Conservation (phyloP, 108 stramenopile species). For the Fragilaria crotonensis region DNA sequence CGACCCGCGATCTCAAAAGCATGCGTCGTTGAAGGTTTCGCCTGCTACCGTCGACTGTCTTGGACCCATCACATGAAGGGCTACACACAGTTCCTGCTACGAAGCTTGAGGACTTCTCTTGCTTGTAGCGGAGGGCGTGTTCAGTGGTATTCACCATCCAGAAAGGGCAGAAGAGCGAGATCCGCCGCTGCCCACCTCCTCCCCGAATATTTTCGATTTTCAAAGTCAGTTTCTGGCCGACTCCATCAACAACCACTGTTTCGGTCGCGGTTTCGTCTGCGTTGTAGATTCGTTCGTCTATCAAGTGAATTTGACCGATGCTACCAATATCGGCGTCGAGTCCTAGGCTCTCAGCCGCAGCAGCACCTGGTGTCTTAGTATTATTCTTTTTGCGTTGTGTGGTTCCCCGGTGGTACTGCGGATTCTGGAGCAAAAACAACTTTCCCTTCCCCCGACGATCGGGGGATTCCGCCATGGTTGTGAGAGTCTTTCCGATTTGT, state of each 20-base stretch:
- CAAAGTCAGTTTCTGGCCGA: constrained; percentile 79
- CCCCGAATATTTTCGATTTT: constrained; percentile 83
- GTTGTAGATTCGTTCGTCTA: constrained; percentile 28
- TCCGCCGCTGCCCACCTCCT: constrained; percentile 84
- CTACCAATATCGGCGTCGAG: constrained; percentile 32
- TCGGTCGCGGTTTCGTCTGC: constrained; percentile 54
- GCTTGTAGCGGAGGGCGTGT: constrained; percentile 77
- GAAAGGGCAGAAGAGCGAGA: constrained; percentile 82
- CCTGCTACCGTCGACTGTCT: constrained; percentile 57
- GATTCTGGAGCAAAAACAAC: constrained; percentile 23
- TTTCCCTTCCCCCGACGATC: constrained; percentile 50
- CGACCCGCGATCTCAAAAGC: no score
- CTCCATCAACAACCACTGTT: constrained; percentile 76
- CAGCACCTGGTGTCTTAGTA: not conserved
- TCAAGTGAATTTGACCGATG: constrained; percentile 35
- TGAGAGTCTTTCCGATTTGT: constrained; percentile 62
- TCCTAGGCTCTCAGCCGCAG: constrained; percentile 16
- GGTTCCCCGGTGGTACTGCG: constrained; percentile 15
- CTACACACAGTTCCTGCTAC: constrained; percentile 67
- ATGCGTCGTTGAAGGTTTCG: constrained; percentile 21
- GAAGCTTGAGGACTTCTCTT: constrained; percentile 60
- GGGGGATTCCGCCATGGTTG: constrained; percentile 52
- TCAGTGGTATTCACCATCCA: constrained; percentile 95
- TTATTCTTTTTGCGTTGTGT: constrained; percentile 13
- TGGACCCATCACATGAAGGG: constrained; percentile 46